These are phyloP conservation scores for Grosmannia clavigera DNA, from an alignment of 2,329 filamentous ascomycete genomes.

Conservation along the genomic window DNA sequence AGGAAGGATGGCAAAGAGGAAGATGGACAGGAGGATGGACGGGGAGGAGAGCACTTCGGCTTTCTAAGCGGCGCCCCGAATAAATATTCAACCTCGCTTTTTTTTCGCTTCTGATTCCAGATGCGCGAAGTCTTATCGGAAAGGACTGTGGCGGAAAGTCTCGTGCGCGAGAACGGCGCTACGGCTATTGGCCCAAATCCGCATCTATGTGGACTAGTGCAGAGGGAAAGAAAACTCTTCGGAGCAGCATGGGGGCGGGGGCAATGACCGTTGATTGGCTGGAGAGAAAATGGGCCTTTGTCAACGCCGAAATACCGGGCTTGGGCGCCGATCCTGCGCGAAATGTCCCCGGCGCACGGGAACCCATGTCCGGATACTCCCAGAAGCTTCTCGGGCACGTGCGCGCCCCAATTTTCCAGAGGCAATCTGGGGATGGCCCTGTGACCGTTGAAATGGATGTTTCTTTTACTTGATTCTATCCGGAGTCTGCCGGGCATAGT, in stretches of 20 bases:
- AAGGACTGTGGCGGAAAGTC: constrained; percentile 1
- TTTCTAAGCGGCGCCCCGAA: not conserved
- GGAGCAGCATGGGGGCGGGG: constrained; percentile 1
- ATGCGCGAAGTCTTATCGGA: constrained; percentile 17
- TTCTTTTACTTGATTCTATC: no score
- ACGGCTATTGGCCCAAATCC: constrained; percentile 4
- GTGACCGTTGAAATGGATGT: no score
- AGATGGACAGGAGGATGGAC: not conserved
- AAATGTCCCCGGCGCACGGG: not conserved
- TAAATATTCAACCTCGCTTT: constrained; percentile 6
- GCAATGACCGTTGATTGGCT: not conserved
- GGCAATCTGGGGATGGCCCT: no score
- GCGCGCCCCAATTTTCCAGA: no score
- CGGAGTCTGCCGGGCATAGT: not conserved
- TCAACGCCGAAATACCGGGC: not conserved
- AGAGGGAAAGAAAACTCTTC: constrained; percentile 8
- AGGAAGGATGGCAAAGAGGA: not conserved
- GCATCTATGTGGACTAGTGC: not conserved
- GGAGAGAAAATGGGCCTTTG: not conserved
- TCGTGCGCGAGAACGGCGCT: constrained; percentile 8
- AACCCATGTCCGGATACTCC: not conserved
- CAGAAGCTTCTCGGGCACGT: not conserved
- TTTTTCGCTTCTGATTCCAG: constrained; percentile 2
- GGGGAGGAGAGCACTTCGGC: not conserved
- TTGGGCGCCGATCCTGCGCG: not conserved